Conservation (phyloP, 306 rosid genomes). For the Mimosa pudica region DNA sequence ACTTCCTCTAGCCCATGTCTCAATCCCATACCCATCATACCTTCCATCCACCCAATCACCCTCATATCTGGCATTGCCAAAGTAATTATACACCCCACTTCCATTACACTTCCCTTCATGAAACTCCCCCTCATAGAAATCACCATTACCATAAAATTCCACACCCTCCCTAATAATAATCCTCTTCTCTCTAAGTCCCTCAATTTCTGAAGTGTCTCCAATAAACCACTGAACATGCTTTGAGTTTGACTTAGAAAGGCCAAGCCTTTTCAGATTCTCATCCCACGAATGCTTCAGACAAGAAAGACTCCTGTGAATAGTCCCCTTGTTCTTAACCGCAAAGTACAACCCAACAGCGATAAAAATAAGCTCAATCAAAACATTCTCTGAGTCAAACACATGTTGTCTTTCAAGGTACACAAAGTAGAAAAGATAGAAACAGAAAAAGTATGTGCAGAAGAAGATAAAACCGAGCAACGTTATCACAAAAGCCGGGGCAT, state of each 20-base stretch:
- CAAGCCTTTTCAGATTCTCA: slow-evolving; percentile 43
- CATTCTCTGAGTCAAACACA: slow-evolving; percentile 54
- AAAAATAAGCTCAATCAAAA: slow-evolving; percentile 57
- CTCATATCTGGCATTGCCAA: slow-evolving; percentile 62
- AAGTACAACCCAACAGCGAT: slow-evolving; percentile 55
- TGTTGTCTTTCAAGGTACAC: slow-evolving; percentile 44
- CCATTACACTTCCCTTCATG: slow-evolving; percentile 61
- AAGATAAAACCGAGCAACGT: slow-evolving; percentile 41
- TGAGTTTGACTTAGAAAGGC: slow-evolving; percentile 37
- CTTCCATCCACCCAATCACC: slow-evolving; percentile 75
- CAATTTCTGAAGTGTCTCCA: slow-evolving; percentile 40
- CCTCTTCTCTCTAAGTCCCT: slow-evolving; percentile 21
- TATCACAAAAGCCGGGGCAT: slow-evolving; percentile 37
- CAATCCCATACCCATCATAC: slow-evolving; percentile 70
- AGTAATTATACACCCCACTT: slow-evolving; percentile 70
- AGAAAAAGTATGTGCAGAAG: slow-evolving; percentile 36
- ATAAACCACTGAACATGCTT: slow-evolving; percentile 69
- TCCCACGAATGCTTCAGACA: slow-evolving; percentile 53
- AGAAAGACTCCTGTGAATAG: slow-evolving; percentile 49
- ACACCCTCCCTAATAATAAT: slow-evolving; percentile 61
- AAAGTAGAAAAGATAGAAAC: slow-evolving; percentile 48
- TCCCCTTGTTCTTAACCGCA: slow-evolving; percentile 54
- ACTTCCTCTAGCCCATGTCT: slow-evolving; percentile 77
- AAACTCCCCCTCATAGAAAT: slow-evolving; percentile 74
- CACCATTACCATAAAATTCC: slow-evolving; percentile 72